A percentile compares a stretch with the other conserved stretches of the same genome.
phyloP scores from a whole-genome alignment of 139 green algal species.

The Tetradesmus obliquus region DNA sequence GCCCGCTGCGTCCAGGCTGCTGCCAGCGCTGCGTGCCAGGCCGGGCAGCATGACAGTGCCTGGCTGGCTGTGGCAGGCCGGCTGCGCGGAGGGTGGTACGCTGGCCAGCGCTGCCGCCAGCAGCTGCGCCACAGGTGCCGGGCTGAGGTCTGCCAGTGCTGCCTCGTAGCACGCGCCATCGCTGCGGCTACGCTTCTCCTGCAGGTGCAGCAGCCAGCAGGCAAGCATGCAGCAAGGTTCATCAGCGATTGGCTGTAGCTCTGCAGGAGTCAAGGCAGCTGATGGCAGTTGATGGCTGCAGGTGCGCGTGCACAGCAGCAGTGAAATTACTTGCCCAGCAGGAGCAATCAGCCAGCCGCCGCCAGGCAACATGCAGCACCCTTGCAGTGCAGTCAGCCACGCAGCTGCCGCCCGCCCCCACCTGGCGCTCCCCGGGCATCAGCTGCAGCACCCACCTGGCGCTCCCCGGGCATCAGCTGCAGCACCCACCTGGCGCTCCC shows the following conservation, averaged over 20 bases:
- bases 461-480: too few species aligned
- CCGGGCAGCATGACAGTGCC: neutral
- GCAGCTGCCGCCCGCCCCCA: neutral
- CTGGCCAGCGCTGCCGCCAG: constrained; percentile 26
- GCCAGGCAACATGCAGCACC: neutral
- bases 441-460: neutral
- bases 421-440: neutral
- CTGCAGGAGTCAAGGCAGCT: too few species aligned
- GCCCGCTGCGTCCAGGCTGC: neutral
- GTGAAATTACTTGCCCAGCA: neutral
- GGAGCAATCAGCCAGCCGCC: neutral
- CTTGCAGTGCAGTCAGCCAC: neutral
- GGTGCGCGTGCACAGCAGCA: neutral
- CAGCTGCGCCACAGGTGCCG: neutral
- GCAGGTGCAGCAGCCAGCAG: neutral
- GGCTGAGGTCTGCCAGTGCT: neutral
- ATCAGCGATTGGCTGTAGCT: neutral
- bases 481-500: neutral
- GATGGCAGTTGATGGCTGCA: too few species aligned
- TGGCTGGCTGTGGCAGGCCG: neutral
- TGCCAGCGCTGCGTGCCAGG: neutral
- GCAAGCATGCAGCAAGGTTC: neutral
- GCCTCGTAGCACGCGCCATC: neutral
- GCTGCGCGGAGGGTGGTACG: neutral
- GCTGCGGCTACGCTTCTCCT: constrained; percentile 15